phyloP scores from a whole-genome alignment of 2,329 filamentous ascomycete species.

The Curvularia verruculosa region DNA sequence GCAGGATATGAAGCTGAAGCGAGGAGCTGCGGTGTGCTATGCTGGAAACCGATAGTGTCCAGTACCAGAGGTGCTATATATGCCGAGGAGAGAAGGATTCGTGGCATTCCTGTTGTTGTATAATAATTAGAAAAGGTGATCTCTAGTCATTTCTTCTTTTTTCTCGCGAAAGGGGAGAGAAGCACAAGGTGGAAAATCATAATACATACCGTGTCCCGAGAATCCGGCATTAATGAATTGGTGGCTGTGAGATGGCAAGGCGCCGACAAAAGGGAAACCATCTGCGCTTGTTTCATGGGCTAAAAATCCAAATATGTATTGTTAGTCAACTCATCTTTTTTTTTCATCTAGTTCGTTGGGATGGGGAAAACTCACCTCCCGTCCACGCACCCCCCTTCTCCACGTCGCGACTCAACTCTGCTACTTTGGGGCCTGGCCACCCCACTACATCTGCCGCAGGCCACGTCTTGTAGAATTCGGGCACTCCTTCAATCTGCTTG shows the following conservation, averaged over 20 bases:
- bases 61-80: slow-evolving; percentile 15
- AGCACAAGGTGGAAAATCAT: neutral
- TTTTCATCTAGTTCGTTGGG: too few relatives aligned
- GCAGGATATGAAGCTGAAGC: slow-evolving; percentile 9
- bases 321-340: too few relatives aligned
- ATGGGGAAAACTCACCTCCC: slow-evolving; percentile 5
- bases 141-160: neutral
- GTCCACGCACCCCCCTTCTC: slow-evolving; percentile 19
- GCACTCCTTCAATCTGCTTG: slow-evolving; percentile 9
- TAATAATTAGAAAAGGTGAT: neutral
- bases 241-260: slow-evolving; percentile 6
- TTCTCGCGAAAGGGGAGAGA: neutral
- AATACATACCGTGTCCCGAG: slow-evolving; percentile 14
- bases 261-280: slow-evolving; percentile 16
- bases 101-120: slow-evolving; percentile 11
- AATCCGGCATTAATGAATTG: slow-evolving; percentile 19
- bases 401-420: slow-evolving; percentile 9
- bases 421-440: slow-evolving; percentile 4
- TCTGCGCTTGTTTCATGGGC: slow-evolving; percentile 8
- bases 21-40: slow-evolving; percentile 7
- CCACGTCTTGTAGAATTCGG: slow-evolving; percentile 17
- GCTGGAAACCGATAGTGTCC: slow-evolving; percentile 9
- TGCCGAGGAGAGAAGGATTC: slow-evolving; percentile 14
- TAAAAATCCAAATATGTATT: too few relatives aligned
- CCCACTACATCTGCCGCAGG: slow-evolving; percentile 10